Evolutionary conservation across 176 grass and related monocot genomes (phyloP), one percentile per base, ranked within the genome.

Genomic region (Dactylis glomerata): DNA sequence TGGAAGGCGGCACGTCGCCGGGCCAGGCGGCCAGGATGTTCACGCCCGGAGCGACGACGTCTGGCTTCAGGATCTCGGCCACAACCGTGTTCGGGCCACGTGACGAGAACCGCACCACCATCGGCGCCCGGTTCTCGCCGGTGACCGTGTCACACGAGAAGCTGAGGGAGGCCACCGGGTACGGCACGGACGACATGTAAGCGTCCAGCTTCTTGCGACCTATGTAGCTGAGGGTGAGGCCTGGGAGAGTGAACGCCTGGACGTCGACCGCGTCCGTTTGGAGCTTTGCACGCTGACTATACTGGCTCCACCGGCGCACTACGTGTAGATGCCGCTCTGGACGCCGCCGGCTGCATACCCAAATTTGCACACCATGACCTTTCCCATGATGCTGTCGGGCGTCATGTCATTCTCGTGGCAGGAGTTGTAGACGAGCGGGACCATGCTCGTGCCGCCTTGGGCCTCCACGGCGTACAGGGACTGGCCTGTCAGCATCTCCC

Each of bases 61-160:
- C 67, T 1, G 26, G 32, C 76, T 79, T 63, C 8, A 46, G 42
- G 8, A 36, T 36, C 34, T 36, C 5, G 34, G 51, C 22, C 52
- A 66, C 69, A 14, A 72, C 10, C 42, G 34, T 3, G 34, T 36
- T 36, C 14, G 23, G 65, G 3, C 69, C 79, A 16, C 72, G 49
- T 17, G 80, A 88, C 19, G 86, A 88, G 80, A 82, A 83, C 16
- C 30, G 17, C 5, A 24, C 44, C 72, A 88, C 72, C 31, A 26
- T 47, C 46, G 80, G 80, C 5, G 86, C 86, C 12, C 86, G 45
- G 57, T 11, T 83, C 61, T 83, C 58, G 63, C 57, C 70, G 64
- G 47, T 70, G 51, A 36, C 71, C 11, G 62, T 83, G 3, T 41
- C 20, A 34, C 23, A 36, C 5, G 8, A 6, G 50, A 88, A 77